These are phyloP conservation scores for Lichtheimia corymbifera DNA, from an alignment of 371 early-diverging fungal species.

Conservation along the genomic window DNA sequence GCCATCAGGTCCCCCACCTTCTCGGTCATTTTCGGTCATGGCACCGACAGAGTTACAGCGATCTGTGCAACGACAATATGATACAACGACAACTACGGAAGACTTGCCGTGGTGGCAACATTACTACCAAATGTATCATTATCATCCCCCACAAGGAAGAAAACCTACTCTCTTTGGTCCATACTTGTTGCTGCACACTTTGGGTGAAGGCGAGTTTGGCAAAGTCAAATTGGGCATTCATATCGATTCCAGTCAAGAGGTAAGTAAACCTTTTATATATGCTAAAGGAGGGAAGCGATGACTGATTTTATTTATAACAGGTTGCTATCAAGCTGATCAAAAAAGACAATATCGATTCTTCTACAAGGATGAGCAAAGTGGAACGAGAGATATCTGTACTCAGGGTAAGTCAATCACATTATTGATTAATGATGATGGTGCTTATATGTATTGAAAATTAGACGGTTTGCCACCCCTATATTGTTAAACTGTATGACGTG, in stretches of 20 bases:
- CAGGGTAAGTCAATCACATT: conserved; percentile 51
- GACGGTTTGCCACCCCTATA: conserved; percentile 86
- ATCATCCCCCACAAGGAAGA: conserved; percentile 47
- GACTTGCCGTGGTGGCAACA: conserved; percentile 47
- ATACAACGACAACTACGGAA: conserved; percentile 18
- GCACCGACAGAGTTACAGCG: conserved; percentile 18
- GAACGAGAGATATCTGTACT: conserved; percentile 84
- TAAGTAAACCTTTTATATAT: conserved; percentile 31
- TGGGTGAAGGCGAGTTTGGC: conserved; percentile 99
- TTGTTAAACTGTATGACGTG: conserved; percentile 94
- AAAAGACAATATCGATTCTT: conserved; percentile 79
- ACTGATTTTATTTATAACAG: conserved; percentile 28
- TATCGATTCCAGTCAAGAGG: conserved; percentile 90
- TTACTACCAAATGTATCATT: conserved; percentile 45
- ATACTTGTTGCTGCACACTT: conserved; percentile 91
- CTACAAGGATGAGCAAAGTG: conserved; percentile 77
- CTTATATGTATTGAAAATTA: conserved; percentile 29
- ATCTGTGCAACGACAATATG: conserved; percentile 28
- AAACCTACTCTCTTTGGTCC: conserved; percentile 85
- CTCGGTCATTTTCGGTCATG: conserved; percentile 11
- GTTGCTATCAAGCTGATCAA: conserved; percentile 87
- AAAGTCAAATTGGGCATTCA: conserved; percentile 98
- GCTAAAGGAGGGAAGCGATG: neutral
- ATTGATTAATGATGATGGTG: neutral
- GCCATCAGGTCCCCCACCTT: conserved; percentile 10